Percentiles rank a stretch among this genome's conserved stretches.
These are phyloP conservation scores for Gracilaria domingensis DNA, from an alignment of 23 red algal species.

Conservation along the genomic window DNA sequence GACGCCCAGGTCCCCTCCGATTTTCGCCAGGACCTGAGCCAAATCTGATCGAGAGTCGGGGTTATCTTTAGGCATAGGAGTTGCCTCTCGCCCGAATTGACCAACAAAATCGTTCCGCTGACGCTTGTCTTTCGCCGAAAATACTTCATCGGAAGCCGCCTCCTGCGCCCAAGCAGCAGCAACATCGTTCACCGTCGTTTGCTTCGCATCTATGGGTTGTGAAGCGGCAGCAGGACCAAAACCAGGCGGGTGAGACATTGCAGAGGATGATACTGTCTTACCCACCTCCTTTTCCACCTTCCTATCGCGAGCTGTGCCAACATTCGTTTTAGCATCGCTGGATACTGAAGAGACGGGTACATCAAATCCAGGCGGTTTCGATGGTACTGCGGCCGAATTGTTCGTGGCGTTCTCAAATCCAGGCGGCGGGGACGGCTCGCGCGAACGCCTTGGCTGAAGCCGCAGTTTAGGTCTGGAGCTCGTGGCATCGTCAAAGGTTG, in stretches of 20 bases:
- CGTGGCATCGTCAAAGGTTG: slow-evolving; percentile 26
- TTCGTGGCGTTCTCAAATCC: slow-evolving; percentile 49
- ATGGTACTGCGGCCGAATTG: slow-evolving; percentile 8
- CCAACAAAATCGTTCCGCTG: slow-evolving; percentile 12
- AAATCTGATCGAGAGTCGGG: slow-evolving; percentile 45
- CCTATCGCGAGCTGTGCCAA: background rate
- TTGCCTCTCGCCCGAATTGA: slow-evolving; percentile 3
- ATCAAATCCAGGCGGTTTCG: slow-evolving; percentile 65
- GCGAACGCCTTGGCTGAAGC: slow-evolving; percentile 23
- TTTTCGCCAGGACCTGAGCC: slow-evolving; percentile 55
- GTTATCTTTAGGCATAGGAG: slow-evolving; percentile 10
- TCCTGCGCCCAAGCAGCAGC: slow-evolving; percentile 64
- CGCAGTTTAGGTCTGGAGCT: slow-evolving; percentile 22
- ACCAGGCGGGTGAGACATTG: slow-evolving; percentile 25
- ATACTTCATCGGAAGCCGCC: slow-evolving; percentile 58
- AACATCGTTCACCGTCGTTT: slow-evolving; percentile 20
- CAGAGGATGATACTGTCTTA: background rate
- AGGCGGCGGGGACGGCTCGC: slow-evolving; percentile 40
- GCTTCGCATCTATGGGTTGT: background rate
- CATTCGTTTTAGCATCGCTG: slow-evolving; percentile 17
- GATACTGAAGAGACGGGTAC: slow-evolving; percentile 13
- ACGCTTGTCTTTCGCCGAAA: slow-evolving; percentile 32
- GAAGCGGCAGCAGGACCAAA: slow-evolving; percentile 34
- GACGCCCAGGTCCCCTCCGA: slow-evolving; percentile 53
- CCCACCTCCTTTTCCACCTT: background rate